These are phyloP conservation scores for Calonectria fujianensis DNA, from an alignment of 2,329 filamentous ascomycete species.

Conservation along the genomic window DNA sequence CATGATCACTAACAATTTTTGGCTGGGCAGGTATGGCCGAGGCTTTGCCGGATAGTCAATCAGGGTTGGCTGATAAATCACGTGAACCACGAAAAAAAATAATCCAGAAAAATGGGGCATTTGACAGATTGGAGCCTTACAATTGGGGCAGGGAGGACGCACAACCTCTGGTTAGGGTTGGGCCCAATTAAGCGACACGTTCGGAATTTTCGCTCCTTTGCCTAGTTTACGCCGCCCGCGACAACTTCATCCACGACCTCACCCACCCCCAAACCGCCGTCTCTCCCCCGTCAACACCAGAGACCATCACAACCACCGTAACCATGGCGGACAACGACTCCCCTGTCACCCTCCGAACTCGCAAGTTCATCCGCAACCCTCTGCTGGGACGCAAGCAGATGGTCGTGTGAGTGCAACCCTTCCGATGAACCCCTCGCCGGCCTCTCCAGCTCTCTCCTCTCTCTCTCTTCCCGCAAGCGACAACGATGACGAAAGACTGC, in stretches of 20 bases:
- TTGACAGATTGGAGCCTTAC: conserved; percentile 41
- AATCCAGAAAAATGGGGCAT: conserved; percentile 33
- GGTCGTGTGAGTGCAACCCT: conserved; percentile 89
- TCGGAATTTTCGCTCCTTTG: conserved; percentile 61
- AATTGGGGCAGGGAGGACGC: conserved; percentile 47
- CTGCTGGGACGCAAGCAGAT: conserved; percentile 99
- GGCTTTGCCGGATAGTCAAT: conserved; percentile 39
- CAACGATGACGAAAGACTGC: conserved; percentile 23
- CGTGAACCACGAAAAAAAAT: conserved; percentile 43
- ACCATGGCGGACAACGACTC: conserved; percentile 92
- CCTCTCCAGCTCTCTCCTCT: conserved; percentile 35
- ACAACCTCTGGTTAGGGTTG: conserved; percentile 64
- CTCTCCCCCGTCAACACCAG: conserved; percentile 57
- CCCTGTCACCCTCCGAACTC: conserved; percentile 92
- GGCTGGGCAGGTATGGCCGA: conserved; percentile 17
- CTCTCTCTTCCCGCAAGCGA: conserved; percentile 12
- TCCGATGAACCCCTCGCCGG: conserved; percentile 40
- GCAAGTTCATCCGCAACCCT: conserved; percentile 99
- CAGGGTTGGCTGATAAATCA: conserved; percentile 34
- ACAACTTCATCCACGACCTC: conserved; percentile 59
- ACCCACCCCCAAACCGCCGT: conserved; percentile 55
- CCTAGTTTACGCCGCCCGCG: conserved; percentile 54
- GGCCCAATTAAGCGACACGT: conserved; percentile 66
- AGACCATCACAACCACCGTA: conserved; percentile 68
- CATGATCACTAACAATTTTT: conserved; percentile 35